Conservation (phyloP, 768 basidiomycete species). For the Kwoniella europaea region DNA sequence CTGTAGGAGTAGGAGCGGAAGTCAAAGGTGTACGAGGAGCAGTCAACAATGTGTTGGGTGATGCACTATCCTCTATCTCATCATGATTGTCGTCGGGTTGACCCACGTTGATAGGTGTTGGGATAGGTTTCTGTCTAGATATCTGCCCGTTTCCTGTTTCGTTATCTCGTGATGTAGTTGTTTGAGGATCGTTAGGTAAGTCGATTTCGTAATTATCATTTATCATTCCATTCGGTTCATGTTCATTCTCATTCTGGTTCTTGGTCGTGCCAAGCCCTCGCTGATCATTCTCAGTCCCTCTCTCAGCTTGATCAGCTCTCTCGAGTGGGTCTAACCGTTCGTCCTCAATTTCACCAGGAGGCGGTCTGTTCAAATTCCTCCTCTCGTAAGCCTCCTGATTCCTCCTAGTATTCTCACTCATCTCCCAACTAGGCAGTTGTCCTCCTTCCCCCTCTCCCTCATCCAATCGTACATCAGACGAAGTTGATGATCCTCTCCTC, state of each 20-base stretch:
- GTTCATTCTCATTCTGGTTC: too few relatives aligned
- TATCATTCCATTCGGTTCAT: too few relatives aligned
- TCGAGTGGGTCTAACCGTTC: not conserved
- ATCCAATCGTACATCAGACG: not conserved
- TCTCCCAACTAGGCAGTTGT: conserved; percentile 26
- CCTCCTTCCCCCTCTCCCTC: not conserved
- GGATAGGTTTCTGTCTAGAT: not conserved
- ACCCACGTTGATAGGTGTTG: not conserved
- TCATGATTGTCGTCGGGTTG: too few relatives aligned
- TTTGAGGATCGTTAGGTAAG: too few relatives aligned
- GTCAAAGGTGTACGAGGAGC: not conserved
- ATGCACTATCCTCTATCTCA: not conserved
- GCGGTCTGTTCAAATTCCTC: conserved; percentile 18
- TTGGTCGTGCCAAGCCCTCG: not conserved
- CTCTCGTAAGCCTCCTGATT: conserved; percentile 24
- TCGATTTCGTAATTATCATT: too few relatives aligned
- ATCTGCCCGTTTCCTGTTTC: not conserved
- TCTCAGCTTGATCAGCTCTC: not conserved
- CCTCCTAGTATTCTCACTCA: conserved; percentile 22
- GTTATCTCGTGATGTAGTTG: too few relatives aligned
- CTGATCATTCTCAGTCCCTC: not conserved
- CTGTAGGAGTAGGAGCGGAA: not conserved
- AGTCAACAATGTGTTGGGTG: conserved; percentile 4
- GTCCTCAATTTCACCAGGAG: not conserved
- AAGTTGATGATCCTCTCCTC: not conserved